Base-by-base conservation (phyloP, 1,139 yeast genomes). In the Candida smagusa region DNA sequence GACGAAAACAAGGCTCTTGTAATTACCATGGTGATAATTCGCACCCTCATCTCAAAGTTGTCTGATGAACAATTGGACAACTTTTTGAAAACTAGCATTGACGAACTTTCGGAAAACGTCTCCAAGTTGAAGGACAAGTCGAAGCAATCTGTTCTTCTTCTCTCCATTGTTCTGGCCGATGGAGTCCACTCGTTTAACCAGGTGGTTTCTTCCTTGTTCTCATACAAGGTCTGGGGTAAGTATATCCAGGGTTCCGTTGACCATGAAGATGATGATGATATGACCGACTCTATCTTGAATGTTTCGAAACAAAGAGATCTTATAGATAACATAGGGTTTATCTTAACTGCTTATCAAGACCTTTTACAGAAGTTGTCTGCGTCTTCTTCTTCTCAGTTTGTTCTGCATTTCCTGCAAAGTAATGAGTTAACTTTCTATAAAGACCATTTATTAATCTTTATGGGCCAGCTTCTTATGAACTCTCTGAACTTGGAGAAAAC, bases 401-500 rank as follows among this genome's bases (percentile, higher is more conserved):
- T 42, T 9, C 42, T 36, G 5, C 47, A 45, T n/a, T 48, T 49
- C 29, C 24, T 40, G 12, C 31, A 41, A 9, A 43, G 33, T 12
- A 39, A 43, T 38, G 62, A 68, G 11, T 53, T 82, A 39, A 43
- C 58, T 9, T 47, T 54, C 1, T 74, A 64, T 54, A 84, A 85
- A 50, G 95, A 88, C 49, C 78, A 78, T 35, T 62, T 89, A 12
- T 62, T 87, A 30, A 76, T 81, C 38, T 67, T 82, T 35, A 59
- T 86, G 46, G 79, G 88, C 9, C 84, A 78, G 53, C 68, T 86
- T 3, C 68, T 89, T 37, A 78, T 82, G 57, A 73, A 83, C 0
- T 71, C 87, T 0, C 79, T 95, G 0, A 70, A 70, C 37, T 61
- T 77, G 27, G 95, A 85, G 49, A 79, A 80, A 21, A 75, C 88